These are phyloP conservation scores for Pyronema domesticum DNA, from an alignment of 495 filamentous ascomycete species.

Conservation along the genomic window DNA sequence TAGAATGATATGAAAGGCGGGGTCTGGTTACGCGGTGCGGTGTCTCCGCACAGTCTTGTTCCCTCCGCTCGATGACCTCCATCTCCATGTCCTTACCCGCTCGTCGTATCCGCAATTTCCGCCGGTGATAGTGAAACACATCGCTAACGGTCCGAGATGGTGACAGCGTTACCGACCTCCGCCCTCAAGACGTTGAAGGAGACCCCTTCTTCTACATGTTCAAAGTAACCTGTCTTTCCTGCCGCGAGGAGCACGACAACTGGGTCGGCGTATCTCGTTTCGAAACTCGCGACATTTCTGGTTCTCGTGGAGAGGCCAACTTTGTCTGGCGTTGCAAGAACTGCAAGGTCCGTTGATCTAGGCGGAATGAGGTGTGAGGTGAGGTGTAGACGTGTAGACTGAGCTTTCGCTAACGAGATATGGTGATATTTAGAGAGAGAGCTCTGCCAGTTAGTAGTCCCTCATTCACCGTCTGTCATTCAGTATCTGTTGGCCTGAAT, in stretches of 20 bases:
- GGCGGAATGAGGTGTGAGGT: constrained; percentile 22
- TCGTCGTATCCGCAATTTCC: constrained; percentile 3
- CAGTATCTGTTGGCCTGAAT: no score
- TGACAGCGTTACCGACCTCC: constrained; percentile 68
- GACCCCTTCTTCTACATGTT: constrained; percentile 88
- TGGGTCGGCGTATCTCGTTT: constrained; percentile 73
- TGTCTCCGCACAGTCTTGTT: background rate
- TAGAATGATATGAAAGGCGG: no score
- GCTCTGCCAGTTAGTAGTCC: constrained; percentile 29
- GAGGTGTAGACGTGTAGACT: background rate
- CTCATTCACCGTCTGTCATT: background rate
- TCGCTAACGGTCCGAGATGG: constrained; percentile 7
- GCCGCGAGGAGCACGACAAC: constrained; percentile 78
- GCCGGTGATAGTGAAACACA: constrained; percentile 10
- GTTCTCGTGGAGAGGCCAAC: constrained; percentile 85
- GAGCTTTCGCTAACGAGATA: background rate
- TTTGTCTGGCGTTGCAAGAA: constrained; percentile 96
- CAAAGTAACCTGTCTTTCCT: constrained; percentile 90
- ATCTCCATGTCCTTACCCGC: background rate
- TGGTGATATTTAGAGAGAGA: constrained; percentile 32
- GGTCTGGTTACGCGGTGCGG: no score
- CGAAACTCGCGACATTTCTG: constrained; percentile 70
- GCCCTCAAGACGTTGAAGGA: constrained; percentile 60
- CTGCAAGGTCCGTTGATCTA: constrained; percentile 42
- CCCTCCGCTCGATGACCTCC: background rate